Evolutionary conservation across 225 moss, liverwort and hornwort genomes (phyloP), one percentile per base, ranked within the genome.

Genomic region (Asterella californica): DNA sequence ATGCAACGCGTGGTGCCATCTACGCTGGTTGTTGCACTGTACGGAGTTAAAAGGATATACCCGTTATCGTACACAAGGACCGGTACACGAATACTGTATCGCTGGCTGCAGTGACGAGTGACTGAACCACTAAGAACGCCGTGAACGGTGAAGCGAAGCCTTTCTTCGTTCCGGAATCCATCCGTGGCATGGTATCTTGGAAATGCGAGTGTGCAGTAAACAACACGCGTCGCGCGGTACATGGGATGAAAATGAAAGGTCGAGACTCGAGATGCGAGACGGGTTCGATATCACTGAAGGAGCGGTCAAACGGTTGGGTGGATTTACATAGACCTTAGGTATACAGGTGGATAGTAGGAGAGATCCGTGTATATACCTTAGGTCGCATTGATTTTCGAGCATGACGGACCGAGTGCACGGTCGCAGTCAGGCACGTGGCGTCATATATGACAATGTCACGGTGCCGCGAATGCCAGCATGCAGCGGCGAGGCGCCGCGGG

Each of bases 401-500:
- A 37, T 32, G 22, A 70, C 70, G 67, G 67, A 67, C 2, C 1
- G 10, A 67, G 33, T 0, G 36, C 67, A 67, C 34, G 29, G 38
- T 15, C 45, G 69, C 11, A 19, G 33, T 32, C 67, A 12, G 38
- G 45, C 45, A 42, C 70, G 70, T 70, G 70, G 45, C 70, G 70
- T 70, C 70, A 70, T 70, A 42, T 34, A 42, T 45, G 38, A 14
- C 45, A 70, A 21, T 21, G 19, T 45, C 38, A 67, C 18, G n/a
- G 67, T 14, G 36, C 30, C 12, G 10, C 18, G 67, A 67, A 24
- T 46, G 70, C 70, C 70, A 70, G 70, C 70, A 25, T 70, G 70
- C 70, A 70, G 70, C 70, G 70, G 8, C 70, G 42, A 22, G 38
- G 38, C 70, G 70, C 70, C 70, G 70, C 70, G 70, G 45, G 45